phyloP scores from a whole-genome alignment of 495 filamentous ascomycete species.

The Staphylotrichum longicolle region DNA sequence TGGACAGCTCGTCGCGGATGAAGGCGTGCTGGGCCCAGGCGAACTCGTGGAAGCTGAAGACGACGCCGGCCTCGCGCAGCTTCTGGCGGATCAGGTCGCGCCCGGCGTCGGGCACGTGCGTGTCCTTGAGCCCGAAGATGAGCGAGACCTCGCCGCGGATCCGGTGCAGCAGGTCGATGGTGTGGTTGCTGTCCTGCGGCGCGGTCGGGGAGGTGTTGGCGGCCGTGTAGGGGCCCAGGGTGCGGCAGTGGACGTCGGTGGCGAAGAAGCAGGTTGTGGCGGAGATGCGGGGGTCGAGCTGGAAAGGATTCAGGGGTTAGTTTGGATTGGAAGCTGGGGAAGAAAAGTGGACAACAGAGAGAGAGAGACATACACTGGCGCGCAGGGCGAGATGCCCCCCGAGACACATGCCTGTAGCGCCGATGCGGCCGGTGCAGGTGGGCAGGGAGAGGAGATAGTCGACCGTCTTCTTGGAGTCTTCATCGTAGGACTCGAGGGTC shows the following conservation, averaged over 20 bases:
- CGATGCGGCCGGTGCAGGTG: constrained; percentile 83
- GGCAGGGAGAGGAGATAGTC: constrained; percentile 68
- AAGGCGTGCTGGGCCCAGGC: constrained; percentile 95
- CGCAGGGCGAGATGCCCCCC: constrained; percentile 88
- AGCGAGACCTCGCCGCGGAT: constrained; percentile 79
- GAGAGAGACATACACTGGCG: constrained; percentile 52
- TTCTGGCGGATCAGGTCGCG: constrained; percentile 84
- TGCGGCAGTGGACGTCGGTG: constrained; percentile 81
- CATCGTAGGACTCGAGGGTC: constrained; percentile 86
- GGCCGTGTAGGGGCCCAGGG: constrained; percentile 55
- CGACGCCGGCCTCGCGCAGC: constrained; percentile 68
- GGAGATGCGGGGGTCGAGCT: constrained; percentile 69
- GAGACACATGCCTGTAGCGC: constrained; percentile 92
- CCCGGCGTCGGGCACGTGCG: constrained; percentile 81
- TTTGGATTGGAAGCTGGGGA: neutral
- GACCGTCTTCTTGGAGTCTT: constrained; percentile 73
- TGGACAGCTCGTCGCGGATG: constrained; percentile 92
- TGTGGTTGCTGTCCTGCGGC: constrained; percentile 40
- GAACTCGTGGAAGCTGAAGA: constrained; percentile 83
- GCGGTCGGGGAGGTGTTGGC: constrained; percentile 35
- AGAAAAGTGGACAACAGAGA: neutral
- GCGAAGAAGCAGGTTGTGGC: constrained; percentile 88
- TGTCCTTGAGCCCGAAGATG: constrained; percentile 91
- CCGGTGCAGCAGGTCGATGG: constrained; percentile 50
- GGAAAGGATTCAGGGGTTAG: constrained; percentile 1